phyloP scores from a whole-genome alignment of 306 rosid species.

The Begonia masoniana region DNA sequence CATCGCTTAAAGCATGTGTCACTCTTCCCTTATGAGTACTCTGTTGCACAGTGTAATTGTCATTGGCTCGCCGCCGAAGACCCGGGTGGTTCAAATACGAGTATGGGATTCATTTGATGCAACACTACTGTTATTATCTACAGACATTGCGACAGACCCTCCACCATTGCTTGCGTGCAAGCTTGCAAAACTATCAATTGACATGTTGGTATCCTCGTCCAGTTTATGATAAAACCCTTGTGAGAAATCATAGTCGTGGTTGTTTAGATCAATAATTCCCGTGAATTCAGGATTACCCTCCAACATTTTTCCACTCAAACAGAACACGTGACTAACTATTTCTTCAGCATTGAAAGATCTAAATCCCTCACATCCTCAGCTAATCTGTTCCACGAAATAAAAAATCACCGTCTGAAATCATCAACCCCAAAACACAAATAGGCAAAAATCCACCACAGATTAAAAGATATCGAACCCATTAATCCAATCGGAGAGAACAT shows the following conservation, averaged over 20 bases:
- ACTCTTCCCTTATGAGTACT: constrained; percentile 85
- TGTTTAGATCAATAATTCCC: constrained; percentile 65
- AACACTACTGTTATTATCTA: constrained; percentile 80
- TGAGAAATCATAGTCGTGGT: constrained; percentile 62
- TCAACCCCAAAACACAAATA: background rate
- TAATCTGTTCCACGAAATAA: constrained; percentile 20
- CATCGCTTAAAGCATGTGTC: constrained; percentile 83
- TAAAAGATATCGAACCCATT: no score
- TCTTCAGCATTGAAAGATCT: constrained; percentile 45
- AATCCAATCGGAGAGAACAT: no score
- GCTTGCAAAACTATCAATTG: constrained; percentile 72
- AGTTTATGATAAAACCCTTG: constrained; percentile 89
- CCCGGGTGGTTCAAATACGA: constrained; percentile 93
- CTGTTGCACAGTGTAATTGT: constrained; percentile 67
- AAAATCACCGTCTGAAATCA: background rate
- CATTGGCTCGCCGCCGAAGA: constrained; percentile 56
- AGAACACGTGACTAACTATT: constrained; percentile 30
- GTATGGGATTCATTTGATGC: constrained; percentile 93
- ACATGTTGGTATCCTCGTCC: constrained; percentile 89
- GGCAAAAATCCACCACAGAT: no score
- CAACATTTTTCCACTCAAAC: constrained; percentile 55
- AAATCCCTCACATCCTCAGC: constrained; percentile 14
- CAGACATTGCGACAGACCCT: constrained; percentile 95
- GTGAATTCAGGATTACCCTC: constrained; percentile 70
- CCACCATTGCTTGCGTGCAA: constrained; percentile 88